phyloP scores from a whole-genome alignment of 2,329 filamentous ascomycete species.

The Magnaporthiopsis incrustans region DNA sequence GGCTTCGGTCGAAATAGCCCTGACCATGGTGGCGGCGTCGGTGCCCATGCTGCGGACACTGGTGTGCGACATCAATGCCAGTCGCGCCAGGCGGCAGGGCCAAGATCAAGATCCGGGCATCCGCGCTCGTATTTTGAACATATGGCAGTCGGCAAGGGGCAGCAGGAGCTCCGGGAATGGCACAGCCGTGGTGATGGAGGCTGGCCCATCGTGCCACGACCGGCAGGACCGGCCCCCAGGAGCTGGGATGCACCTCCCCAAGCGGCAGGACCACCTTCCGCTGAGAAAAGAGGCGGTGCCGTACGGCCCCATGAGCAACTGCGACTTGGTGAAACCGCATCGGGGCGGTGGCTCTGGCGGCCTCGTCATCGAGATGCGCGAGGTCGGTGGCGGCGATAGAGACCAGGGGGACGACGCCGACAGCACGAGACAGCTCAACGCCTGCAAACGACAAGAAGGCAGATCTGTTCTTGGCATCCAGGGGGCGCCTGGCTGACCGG shows the following conservation, averaged over 20 bases:
- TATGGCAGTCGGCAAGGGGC: neutral
- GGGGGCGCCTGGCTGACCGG: too few relatives aligned
- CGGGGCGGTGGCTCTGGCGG: too few relatives aligned
- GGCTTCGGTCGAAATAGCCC: slow-evolving; percentile 18
- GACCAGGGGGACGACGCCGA: neutral
- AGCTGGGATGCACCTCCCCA: too few relatives aligned
- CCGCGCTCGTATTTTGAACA: neutral
- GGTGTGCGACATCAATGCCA: slow-evolving; percentile 6
- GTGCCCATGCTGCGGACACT: slow-evolving; percentile 23
- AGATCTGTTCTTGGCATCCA: neutral
- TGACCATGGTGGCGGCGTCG: slow-evolving; percentile 24
- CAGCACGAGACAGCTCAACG: neutral
- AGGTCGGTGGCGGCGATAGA: too few relatives aligned
- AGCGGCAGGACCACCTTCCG: too few relatives aligned
- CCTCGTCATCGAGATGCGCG: neutral
- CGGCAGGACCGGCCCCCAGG: neutral
- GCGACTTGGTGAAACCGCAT: neutral
- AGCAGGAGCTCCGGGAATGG: neutral
- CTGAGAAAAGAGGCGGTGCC: neutral
- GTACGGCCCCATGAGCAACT: neutral
- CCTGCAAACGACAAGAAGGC: neutral
- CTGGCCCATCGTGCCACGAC: neutral
- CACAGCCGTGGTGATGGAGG: too few relatives aligned
- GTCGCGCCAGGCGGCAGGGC: too few relatives aligned
- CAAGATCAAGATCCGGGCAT: neutral